Percentiles rank a stretch among this genome's conserved stretches.
phyloP scores from a whole-genome alignment of 208 protist species.

The Wallacemonas sp. region DNA sequence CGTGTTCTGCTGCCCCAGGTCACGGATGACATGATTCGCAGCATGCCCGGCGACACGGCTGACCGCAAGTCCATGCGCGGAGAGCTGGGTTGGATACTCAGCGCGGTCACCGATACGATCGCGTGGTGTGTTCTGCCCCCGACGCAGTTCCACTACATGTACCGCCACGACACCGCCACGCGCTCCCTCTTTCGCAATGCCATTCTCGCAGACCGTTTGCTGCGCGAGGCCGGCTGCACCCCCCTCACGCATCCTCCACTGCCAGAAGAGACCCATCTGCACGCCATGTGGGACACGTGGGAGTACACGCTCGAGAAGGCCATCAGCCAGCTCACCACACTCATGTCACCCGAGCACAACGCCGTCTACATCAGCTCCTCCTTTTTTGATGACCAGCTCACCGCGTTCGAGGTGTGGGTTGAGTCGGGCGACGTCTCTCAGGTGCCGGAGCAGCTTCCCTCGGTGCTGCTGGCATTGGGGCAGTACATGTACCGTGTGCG shows the following conservation, averaged over 20 bases:
- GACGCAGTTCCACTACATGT: slow-evolving; percentile 94
- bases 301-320: slow-evolving; percentile 93
- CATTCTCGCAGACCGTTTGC: slow-evolving; percentile 96
- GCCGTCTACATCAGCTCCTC: slow-evolving; percentile 79
- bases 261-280: slow-evolving; percentile 91
- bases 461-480: slow-evolving; percentile 96
- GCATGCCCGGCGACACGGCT: slow-evolving; percentile 56
- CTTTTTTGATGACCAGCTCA: slow-evolving; percentile 98
- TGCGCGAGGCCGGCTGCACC: slow-evolving; percentile 94
- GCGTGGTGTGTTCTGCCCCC: slow-evolving; percentile 96
- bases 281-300: slow-evolving; percentile 96
- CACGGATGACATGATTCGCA: slow-evolving; percentile 85
- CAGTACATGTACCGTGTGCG: slow-evolving; percentile 91
- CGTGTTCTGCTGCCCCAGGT: slow-evolving; percentile 84
- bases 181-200: slow-evolving; percentile 97
- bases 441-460: slow-evolving; percentile 96
- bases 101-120: slow-evolving; percentile 98
- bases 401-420: slow-evolving; percentile 99
- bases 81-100: slow-evolving; percentile 99
- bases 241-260: slow-evolving; percentile 94
- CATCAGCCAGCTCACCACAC: slow-evolving; percentile 89
- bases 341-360: slow-evolving; percentile 48
- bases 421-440: slow-evolving; percentile 89
- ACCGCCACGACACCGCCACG: slow-evolving; percentile 95
- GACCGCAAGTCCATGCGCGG: slow-evolving; percentile 93